Evolutionary conservation across 768 basidiomycete genomes (phyloP).

Genomic region (Auriscalpium vulgare): DNA sequence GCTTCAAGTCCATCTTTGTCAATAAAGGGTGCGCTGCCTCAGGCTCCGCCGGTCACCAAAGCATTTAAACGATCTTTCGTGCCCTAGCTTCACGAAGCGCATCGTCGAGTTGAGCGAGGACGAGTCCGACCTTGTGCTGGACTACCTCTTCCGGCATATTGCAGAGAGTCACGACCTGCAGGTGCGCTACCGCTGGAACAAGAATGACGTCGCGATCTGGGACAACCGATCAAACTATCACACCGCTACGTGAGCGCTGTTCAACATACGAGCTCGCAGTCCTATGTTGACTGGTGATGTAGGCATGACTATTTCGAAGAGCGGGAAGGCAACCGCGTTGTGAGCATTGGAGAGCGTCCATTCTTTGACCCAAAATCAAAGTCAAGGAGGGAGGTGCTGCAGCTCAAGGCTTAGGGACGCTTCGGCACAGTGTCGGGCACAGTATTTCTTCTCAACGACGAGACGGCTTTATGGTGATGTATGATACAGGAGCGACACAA

Average conservation of each 20-base stretch:
- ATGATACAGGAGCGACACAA: too few species aligned
- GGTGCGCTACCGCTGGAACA: constrained; percentile 71
- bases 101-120: constrained; percentile 74
- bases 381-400: constrained; percentile 1
- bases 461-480: too few species aligned
- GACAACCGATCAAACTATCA: constrained; percentile 41
- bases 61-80: too few species aligned
- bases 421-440: too few species aligned
- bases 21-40: constrained; percentile 44
- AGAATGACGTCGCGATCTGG: constrained; percentile 75
- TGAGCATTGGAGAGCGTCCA: constrained; percentile 3
- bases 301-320: not conserved
- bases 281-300: not conserved
- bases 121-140: constrained; percentile 68
- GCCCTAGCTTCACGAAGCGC: constrained; percentile 63
- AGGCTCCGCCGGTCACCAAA: not conserved
- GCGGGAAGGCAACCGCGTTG: constrained; percentile 1
- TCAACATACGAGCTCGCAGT: not conserved
- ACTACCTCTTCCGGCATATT: constrained; percentile 65
- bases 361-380: not conserved
- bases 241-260: not conserved
- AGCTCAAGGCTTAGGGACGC: not conserved
- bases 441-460: too few species aligned
- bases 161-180: constrained; percentile 65
- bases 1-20: constrained; percentile 78